Base-by-base conservation (phyloP, 2,329 filamentous ascomycete species). In the Verticillium dahliae region DNA sequence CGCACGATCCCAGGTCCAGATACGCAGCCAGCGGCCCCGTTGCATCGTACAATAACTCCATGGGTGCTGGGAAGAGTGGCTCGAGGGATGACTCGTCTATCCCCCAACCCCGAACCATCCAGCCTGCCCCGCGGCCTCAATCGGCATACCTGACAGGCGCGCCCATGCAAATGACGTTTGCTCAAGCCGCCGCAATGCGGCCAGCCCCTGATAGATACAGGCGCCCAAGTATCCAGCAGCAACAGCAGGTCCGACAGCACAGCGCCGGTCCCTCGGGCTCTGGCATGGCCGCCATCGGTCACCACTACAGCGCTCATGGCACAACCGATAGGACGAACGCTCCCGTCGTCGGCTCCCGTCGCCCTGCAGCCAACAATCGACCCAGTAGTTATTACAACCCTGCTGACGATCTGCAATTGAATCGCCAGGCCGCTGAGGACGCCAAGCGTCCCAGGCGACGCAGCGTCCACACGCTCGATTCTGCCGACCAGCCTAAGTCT, bases 191-290 rank as follows among this genome's bases (percentile, higher is more conserved):
- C 4, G 80, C 85, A 27, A 75, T 80, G 56, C 92, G 92, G 69
- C 80, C 87, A 27, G 87, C 90, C 1, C 91, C 91, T 1, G 92
- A 97, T 72, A 86, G 94, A 62, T 97, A 97, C 73, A 85, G 92
- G 68, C 88, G 92, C 58, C 74, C 82, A 63, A 81, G 81, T 61
- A 80, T 83, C 62, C 83, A 72, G 59, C 73, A 75, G 37, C 77
- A 76, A 38, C 77, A 79, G 56, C 68, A 64, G 59, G 35, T 67
- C 56, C 65, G 65, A 41, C 71, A 69, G 54, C 72, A 70, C 60
- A 76, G 78, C 41, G 41, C 41, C 27, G 69, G 73, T 31, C 76
- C 81, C n/a, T 82, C 81, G 27, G 78, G 80, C 50, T 81, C 81
- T 15, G 80, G 80, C 60, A 82, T 85, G 78, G 80, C 80, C 60